phyloP scores from a whole-genome alignment of 805 yeast species.

The Myxozyma neotropica region DNA sequence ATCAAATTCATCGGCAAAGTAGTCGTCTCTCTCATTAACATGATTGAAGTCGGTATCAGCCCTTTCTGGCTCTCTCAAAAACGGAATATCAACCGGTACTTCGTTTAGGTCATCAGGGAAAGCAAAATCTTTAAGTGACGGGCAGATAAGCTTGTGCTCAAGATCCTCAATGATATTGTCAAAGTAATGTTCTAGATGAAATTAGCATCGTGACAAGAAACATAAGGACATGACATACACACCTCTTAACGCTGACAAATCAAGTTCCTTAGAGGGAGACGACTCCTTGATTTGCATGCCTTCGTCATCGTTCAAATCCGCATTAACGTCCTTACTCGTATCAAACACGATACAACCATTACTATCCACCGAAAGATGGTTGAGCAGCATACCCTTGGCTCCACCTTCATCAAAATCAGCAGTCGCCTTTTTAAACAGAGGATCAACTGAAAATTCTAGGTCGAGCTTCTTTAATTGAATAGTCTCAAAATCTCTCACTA shows the following conservation, averaged over 20 bases:
- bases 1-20: not conserved
- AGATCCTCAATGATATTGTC: conserved; percentile 26
- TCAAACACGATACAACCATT: conserved; percentile 66
- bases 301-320: conserved; percentile 39
- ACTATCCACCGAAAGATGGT: conserved; percentile 50
- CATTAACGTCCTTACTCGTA: conserved; percentile 53
- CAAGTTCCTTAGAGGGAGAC: conserved; percentile 28
- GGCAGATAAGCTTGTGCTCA: conserved; percentile 54
- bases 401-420: conserved; percentile 52
- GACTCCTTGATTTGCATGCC: conserved; percentile 23
- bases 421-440: conserved; percentile 48
- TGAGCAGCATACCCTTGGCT: conserved; percentile 50
- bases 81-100: conserved; percentile 28
- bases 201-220: not conserved
- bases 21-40: conserved; percentile 33
- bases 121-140: conserved; percentile 59
- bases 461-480: conserved; percentile 43
- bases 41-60: conserved; percentile 35
- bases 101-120: conserved; percentile 24
- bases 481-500: conserved; percentile 40
- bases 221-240: not conserved
- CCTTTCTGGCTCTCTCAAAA: conserved; percentile 36
- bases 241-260: conserved; percentile 34
- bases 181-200: conserved; percentile 17
- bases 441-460: conserved; percentile 46